A percentile compares a stretch with the other conserved stretches of the same genome.
Evolutionary conservation across 371 early-diverging fungal genomes (phyloP).

Genomic region (Rhizopus sp.): DNA sequence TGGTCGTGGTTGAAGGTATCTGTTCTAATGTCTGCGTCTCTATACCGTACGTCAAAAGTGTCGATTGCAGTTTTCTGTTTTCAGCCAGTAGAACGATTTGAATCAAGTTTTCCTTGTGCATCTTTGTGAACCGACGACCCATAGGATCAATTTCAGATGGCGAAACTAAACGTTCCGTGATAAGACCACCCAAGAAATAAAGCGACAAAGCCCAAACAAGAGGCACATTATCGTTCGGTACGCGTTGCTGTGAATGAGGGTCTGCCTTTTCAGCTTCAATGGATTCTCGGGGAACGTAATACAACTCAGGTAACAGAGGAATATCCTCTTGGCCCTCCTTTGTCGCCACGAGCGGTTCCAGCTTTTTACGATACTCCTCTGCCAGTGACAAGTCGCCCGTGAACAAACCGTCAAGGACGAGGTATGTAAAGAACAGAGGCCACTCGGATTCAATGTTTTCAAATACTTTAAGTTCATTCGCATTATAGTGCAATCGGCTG

Average conservation of each 20-base stretch:
- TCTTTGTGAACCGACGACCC: constrained; percentile 66
- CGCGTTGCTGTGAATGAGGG: constrained; percentile 72
- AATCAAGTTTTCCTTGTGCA: constrained; percentile 58
- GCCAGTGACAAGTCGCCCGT: constrained; percentile 66
- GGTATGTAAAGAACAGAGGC: constrained; percentile 90
- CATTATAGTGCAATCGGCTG: constrained; percentile 75
- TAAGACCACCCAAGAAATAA: constrained; percentile 74
- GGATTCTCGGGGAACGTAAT: constrained; percentile 71
- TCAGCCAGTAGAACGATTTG: constrained; percentile 84
- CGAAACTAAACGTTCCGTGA: constrained; percentile 72
- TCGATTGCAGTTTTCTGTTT: constrained; percentile 64
- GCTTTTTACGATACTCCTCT: constrained; percentile 64
- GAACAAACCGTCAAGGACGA: constrained; percentile 83
- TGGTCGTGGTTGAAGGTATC: constrained; percentile 65
- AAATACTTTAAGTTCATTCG: constrained; percentile 82
- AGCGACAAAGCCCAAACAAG: constrained; percentile 89
- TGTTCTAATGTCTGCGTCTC: constrained; percentile 76
- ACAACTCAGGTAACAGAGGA: constrained; percentile 79
- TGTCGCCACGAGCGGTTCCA: constrained; percentile 73
- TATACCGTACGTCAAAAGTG: constrained; percentile 72
- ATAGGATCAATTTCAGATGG: constrained; percentile 86
- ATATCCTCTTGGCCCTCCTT: constrained; percentile 39
- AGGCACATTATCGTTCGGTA: constrained; percentile 86
- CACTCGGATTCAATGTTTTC: constrained; percentile 89
- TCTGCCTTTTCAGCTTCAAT: constrained; percentile 75